phyloP scores from a whole-genome alignment of 148 eudicot species.

The Diospyros kaki region DNA sequence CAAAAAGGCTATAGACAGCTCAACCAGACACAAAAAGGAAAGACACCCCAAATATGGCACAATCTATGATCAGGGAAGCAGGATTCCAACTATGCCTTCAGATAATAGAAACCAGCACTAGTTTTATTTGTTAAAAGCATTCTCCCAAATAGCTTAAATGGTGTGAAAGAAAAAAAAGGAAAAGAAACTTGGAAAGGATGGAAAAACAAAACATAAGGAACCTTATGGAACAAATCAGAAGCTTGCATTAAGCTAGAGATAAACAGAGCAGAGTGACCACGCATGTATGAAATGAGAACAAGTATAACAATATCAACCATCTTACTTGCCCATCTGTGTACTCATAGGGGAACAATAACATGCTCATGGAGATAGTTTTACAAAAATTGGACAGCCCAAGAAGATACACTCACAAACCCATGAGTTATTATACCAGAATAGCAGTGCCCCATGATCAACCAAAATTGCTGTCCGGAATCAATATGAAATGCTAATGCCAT shows the following conservation, averaged over 20 bases:
- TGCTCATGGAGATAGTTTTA: background rate
- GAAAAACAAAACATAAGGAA: background rate
- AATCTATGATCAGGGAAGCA: too few relatives aligned
- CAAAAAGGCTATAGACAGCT: too few relatives aligned
- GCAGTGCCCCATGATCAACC: background rate
- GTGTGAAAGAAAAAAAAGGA: background rate
- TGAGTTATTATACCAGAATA: background rate
- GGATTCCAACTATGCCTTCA: too few relatives aligned
- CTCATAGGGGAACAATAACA: background rate
- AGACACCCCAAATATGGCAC: too few relatives aligned
- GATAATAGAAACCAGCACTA: background rate
- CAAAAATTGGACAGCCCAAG: background rate
- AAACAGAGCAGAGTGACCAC: too few relatives aligned
- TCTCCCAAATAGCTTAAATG: background rate
- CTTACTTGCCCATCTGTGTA: background rate
- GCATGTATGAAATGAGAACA: background rate
- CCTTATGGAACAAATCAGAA: background rate
- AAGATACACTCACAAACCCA: background rate
- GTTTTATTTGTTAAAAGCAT: background rate
- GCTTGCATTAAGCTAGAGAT: background rate
- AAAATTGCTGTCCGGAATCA: background rate
- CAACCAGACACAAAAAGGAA: too few relatives aligned
- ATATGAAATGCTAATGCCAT: background rate
- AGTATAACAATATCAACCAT: background rate
- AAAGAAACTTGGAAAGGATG: background rate